A percentile compares a stretch with the other conserved stretches of the same genome.
Conservation (phyloP, 768 basidiomycete genomes). For the Cantharellus cinnabarinus region DNA sequence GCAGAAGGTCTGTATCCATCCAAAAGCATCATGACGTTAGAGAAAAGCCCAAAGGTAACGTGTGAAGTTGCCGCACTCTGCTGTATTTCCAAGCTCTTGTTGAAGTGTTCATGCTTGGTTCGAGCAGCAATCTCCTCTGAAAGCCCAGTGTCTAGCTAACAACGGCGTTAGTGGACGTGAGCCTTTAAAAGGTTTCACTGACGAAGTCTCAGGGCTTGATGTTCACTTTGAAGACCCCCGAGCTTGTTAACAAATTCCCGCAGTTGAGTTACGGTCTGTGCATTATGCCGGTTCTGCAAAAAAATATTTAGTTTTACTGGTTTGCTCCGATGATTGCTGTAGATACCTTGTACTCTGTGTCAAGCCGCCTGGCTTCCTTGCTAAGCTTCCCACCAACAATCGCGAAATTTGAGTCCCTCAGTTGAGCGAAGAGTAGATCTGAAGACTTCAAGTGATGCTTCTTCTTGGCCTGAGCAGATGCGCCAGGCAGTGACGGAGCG, state of each 20-base stretch:
- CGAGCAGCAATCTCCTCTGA: conserved; percentile 79
- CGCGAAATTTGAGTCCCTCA: conserved; percentile 85
- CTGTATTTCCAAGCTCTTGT: conserved; percentile 82
- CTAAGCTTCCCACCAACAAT: conserved; percentile 68
- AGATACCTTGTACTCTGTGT: conserved; percentile 77
- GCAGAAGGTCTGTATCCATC: conserved; percentile 53
- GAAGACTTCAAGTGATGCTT: conserved; percentile 78
- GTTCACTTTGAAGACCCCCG: conserved; percentile 79
- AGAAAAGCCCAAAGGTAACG: neutral
- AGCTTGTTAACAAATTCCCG: conserved; percentile 90
- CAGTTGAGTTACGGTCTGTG: conserved; percentile 80
- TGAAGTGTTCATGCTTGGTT: conserved; percentile 74
- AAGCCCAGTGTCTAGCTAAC: conserved; percentile 59
- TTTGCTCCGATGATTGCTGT: neutral
- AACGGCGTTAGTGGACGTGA: neutral
- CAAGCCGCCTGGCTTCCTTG: conserved; percentile 60
- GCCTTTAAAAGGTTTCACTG: conserved; percentile 18
- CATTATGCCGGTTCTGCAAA: conserved; percentile 53
- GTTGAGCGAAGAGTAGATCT: conserved; percentile 62
- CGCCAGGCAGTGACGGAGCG: conserved; percentile 1
- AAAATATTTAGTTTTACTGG: neutral
- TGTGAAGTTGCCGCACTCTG: conserved; percentile 44
- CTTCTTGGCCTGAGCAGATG: conserved; percentile 27
- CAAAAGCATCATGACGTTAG: neutral
- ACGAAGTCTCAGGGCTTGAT: conserved; percentile 79